These are phyloP conservation scores for Termitomyces sp. DNA, from an alignment of 768 basidiomycete genomes.

Conservation along the genomic window DNA sequence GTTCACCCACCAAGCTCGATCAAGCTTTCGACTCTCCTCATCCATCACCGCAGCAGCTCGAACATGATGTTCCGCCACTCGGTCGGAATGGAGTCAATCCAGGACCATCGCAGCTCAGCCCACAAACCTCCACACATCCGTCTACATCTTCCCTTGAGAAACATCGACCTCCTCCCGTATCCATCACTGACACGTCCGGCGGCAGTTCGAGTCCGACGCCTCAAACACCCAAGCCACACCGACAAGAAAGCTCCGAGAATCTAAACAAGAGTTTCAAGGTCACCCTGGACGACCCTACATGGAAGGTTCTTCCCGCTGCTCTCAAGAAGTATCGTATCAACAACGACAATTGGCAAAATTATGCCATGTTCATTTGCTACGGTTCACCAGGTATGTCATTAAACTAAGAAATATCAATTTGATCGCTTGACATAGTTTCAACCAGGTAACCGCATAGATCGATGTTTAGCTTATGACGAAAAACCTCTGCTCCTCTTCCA, in stretches of 20 bases:
- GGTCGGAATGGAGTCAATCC: conserved; percentile 22
- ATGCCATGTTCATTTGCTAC: conserved; percentile 99
- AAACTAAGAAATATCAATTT: neutral
- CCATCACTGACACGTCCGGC: conserved; percentile 25
- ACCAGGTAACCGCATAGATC: conserved; percentile 73
- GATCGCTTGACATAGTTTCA: neutral
- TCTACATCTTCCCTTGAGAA: conserved; percentile 22
- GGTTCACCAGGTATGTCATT: conserved; percentile 71
- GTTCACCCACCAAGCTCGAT: conserved; percentile 77
- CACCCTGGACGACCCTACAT: conserved; percentile 95
- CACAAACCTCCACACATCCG: conserved; percentile 11
- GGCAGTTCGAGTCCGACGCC: conserved; percentile 23
- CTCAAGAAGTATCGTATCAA: conserved; percentile 99
- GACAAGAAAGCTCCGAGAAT: conserved; percentile 69
- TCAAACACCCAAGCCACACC: conserved; percentile 37
- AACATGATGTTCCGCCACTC: conserved; percentile 56
- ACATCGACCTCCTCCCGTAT: conserved; percentile 24
- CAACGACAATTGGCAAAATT: conserved; percentile 97
- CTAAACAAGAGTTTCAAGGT: conserved; percentile 92
- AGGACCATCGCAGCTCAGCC: conserved; percentile 20
- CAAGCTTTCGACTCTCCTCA: conserved; percentile 62
- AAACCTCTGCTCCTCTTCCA: conserved; percentile 97
- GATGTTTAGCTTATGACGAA: conserved; percentile 96
- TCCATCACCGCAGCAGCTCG: conserved; percentile 70
- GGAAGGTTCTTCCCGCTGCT: conserved; percentile 97